phyloP scores from a whole-genome alignment of 2,329 filamentous ascomycete species.

The Monilinia fructigena region DNA sequence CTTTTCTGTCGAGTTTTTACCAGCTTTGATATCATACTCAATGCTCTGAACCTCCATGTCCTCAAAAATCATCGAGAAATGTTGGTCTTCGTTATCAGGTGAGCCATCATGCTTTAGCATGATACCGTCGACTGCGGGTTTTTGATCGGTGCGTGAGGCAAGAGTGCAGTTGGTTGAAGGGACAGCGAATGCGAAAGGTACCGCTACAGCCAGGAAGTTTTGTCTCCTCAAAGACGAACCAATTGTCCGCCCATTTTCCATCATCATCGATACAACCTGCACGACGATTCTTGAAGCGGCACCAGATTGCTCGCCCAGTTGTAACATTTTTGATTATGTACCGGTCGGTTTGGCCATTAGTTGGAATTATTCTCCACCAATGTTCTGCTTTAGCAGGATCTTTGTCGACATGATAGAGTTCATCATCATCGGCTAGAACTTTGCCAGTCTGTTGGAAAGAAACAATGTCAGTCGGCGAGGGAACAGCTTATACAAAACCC shows the following conservation, averaged over 20 bases:
- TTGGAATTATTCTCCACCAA: constrained; percentile 11
- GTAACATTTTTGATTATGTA: constrained; percentile 9
- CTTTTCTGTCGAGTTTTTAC: not conserved
- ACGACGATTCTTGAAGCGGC: not conserved
- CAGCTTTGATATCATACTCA: constrained; percentile 4
- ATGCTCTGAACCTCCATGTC: not conserved
- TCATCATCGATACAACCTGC: not conserved
- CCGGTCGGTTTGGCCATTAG: not conserved
- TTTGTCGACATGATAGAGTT: constrained; percentile 5
- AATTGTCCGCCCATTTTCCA: not conserved
- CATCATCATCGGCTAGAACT: not conserved
- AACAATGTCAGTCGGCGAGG: not conserved
- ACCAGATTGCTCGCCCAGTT: constrained; percentile 3
- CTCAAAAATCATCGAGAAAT: constrained; percentile 2
- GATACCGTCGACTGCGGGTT: not conserved
- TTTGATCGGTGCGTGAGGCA: not conserved
- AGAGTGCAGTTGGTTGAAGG: constrained; percentile 2
- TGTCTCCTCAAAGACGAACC: constrained; percentile 3
- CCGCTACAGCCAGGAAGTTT: not conserved
- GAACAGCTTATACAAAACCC: not conserved
- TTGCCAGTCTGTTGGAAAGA: constrained; percentile 7
- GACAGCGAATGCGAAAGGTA: constrained; percentile 8
- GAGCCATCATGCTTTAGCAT: not conserved
- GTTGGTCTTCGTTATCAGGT: constrained; percentile 1
- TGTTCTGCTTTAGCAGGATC: not conserved